These are phyloP conservation scores for Phlebopus sp. DNA, from an alignment of 1,284 basidiomycete genomes.

Conservation along the genomic window DNA sequence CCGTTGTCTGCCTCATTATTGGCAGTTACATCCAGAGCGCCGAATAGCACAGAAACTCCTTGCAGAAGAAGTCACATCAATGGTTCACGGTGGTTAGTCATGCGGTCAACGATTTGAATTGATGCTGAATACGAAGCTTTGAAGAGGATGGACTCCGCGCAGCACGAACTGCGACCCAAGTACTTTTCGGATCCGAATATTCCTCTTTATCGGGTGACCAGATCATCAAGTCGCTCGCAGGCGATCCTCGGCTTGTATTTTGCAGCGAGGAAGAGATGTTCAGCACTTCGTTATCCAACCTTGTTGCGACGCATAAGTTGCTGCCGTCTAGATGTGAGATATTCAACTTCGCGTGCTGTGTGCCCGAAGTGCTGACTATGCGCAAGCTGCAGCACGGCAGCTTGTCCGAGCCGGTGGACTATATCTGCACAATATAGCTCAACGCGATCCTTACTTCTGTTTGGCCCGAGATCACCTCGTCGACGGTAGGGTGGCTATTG, in stretches of 20 bases:
- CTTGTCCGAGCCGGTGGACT: conserved; percentile 39
- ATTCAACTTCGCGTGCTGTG: background rate
- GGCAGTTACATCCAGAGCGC: conserved; percentile 51
- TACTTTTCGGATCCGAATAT: conserved; percentile 34
- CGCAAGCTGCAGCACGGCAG: conserved; percentile 31
- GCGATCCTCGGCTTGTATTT: conserved; percentile 31
- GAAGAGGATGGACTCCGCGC: conserved; percentile 29
- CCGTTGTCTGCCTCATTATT: conserved; percentile 5
- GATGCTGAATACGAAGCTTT: too few species aligned
- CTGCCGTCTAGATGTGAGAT: conserved; percentile 29
- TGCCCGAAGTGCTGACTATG: conserved; percentile 9
- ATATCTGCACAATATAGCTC: conserved; percentile 49
- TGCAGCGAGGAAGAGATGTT: conserved; percentile 33
- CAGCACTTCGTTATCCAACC: conserved; percentile 21
- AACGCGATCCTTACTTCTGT: conserved; percentile 42
- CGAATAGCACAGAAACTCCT: conserved; percentile 76
- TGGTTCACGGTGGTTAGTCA: conserved; percentile 75
- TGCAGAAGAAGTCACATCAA: conserved; percentile 84
- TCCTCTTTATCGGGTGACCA: conserved; percentile 22
- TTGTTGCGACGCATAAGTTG: conserved; percentile 29
- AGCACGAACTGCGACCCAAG: conserved; percentile 32
- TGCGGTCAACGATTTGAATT: too few species aligned
- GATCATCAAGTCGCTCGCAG: conserved; percentile 29
- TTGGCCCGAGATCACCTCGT: conserved; percentile 55
- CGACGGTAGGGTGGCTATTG: conserved; percentile 59